Evolutionary conservation across 2,329 filamentous ascomycete genomes (phyloP), one percentile per base, ranked within the genome.

Genomic region (Rutstroemia sp.): DNA sequence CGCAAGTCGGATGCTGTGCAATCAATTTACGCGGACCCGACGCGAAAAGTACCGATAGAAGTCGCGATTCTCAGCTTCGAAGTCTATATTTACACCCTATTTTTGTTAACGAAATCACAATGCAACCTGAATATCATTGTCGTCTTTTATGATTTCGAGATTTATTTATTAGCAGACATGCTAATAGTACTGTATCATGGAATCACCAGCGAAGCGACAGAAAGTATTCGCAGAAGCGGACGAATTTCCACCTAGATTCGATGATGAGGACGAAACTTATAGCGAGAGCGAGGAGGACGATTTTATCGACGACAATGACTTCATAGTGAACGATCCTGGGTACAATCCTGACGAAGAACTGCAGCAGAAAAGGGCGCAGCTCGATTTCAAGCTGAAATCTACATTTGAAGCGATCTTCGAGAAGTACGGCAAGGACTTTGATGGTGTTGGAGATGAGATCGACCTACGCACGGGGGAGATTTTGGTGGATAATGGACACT

Each of bases 401-500:
- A 84, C 84, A 5, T 94, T 95, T 69, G 91, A 96, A 68, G 77
- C 82, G 56, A 95, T 97, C 55, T 96, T 96, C 69, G 82, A 87
- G 59, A 96, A 95, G 71, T 96, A 95, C 70, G 85, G 80, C 53
- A 85, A 79, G 61, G 88, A 96, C 69, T 96, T 96, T 66, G 83
- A 84, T 2, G 87, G 85, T 4, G 79, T 92, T 51, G 91, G 87
- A 54, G 92, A 97, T 71, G 91, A 96, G 73, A 91, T 97, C 65
- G 90, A 97, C 70, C 76, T 96, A 56, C 76, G 78, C 50, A 92
- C 88, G 0, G 91, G 90, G 54, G 77, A 88, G 58, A 84, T 97
- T 48, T 79, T 95, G n/a, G 85, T 96, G 56, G 81, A 97, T 71
- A 94, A 96, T 75, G 92, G 94, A 0, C 94, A 97, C 73, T 70